phyloP scores from a whole-genome alignment of 345 rosid genomes.

The Salix dunnii region DNA sequence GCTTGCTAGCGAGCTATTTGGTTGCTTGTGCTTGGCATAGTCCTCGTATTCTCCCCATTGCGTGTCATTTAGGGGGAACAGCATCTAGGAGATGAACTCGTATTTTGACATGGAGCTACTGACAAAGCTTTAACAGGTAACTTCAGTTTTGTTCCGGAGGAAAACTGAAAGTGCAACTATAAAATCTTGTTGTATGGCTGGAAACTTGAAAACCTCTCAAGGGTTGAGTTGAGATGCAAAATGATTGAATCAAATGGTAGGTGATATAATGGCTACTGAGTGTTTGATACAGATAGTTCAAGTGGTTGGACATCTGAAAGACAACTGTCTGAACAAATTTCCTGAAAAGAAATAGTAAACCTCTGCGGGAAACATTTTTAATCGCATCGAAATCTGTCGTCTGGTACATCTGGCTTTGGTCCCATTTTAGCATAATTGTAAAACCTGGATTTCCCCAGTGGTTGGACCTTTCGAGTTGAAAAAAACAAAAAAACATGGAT shows the following conservation, averaged over 20 bases:
- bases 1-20: conserved; percentile 37
- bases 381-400: no score
- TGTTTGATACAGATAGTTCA: neutral
- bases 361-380: no score
- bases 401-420: no score
- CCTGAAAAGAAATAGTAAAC: neutral
- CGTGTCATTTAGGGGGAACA: neutral
- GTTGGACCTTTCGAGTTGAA: no score
- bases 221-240: neutral
- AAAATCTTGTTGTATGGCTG: neutral
- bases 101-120: neutral
- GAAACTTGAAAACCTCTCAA: neutral
- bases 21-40: neutral
- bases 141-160: conserved; percentile 9
- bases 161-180: neutral
- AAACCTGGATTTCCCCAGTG: no score
- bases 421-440: no score
- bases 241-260: neutral
- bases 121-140: neutral
- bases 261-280: neutral
- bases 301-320: neutral
- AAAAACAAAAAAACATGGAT: no score
- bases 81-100: neutral
- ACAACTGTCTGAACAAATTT: neutral
- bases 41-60: neutral